Percentiles rank a stretch among this genome's conserved stretches.
These are phyloP conservation scores for Straminergon stramineum DNA, from an alignment of 225 moss, liverwort and hornwort genomes.

Conservation along the genomic window DNA sequence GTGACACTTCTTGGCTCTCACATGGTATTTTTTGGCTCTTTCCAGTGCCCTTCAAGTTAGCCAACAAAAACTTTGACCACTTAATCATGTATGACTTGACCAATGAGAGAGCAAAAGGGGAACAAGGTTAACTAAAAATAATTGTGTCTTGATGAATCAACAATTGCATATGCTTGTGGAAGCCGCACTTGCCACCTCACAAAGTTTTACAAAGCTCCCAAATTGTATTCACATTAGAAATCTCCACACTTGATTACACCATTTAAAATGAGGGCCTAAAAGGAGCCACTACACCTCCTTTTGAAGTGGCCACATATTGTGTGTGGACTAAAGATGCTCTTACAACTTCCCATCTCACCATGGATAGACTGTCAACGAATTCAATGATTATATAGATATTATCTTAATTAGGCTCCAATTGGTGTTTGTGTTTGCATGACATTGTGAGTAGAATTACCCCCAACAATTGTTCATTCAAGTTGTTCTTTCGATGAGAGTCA, in stretches of 20 bases:
- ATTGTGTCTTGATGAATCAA: neutral
- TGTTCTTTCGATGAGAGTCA: neutral
- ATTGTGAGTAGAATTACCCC: neutral
- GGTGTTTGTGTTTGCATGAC: neutral
- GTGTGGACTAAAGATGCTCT: too few species aligned
- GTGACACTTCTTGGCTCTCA: neutral
- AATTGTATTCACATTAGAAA: neutral
- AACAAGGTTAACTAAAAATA: neutral
- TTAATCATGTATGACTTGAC: neutral
- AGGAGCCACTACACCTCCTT: neutral
- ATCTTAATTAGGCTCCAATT: neutral
- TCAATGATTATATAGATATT: neutral
- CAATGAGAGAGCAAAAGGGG: too few species aligned
- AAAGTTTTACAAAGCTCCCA: neutral
- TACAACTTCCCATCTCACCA: neutral
- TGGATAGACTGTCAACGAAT: neutral
- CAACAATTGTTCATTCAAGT: neutral
- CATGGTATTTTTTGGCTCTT: neutral
- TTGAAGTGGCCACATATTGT: neutral
- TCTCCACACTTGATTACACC: too few species aligned
- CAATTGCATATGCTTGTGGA: neutral
- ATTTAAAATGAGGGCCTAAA: too few species aligned
- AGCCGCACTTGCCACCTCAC: neutral
- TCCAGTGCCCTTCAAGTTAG: rapidly evolving
- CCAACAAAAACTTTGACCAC: neutral